Percentiles rank a stretch among this genome's conserved stretches.
Evolutionary conservation across 2,329 filamentous ascomycete genomes (phyloP).

Genomic region (Onygena corvina): DNA sequence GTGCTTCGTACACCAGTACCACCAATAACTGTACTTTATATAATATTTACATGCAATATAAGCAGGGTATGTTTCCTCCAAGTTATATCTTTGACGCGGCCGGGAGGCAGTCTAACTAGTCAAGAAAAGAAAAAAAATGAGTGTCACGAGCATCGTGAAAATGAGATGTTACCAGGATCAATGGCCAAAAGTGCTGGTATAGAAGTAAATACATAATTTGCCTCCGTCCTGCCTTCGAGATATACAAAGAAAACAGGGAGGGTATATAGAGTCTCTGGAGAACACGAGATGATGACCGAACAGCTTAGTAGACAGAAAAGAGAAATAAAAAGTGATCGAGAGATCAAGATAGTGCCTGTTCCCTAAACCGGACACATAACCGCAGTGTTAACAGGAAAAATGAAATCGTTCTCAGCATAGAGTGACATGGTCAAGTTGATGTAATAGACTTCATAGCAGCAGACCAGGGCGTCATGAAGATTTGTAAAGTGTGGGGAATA

Average conservation of each 20-base stretch:
- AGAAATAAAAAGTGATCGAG: constrained; percentile 3
- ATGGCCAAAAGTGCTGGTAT: not conserved
- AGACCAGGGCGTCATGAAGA: not conserved
- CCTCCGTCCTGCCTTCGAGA: not conserved
- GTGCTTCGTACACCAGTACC: not conserved
- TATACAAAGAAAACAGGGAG: constrained; percentile 2
- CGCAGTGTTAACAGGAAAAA: not conserved
- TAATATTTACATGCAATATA: not conserved
- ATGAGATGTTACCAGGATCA: not conserved
- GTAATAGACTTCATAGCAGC: not conserved
- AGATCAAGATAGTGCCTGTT: constrained; percentile 7
- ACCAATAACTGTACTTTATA: not conserved
- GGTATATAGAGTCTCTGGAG: not conserved
- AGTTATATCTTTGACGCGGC: not conserved
- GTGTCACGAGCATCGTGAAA: not conserved
- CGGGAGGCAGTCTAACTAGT: not conserved
- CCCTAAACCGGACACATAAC: not conserved
- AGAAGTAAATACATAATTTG: not conserved
- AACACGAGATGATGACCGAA: constrained; percentile 4
- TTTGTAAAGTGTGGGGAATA: not conserved
- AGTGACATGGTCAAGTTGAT: not conserved
- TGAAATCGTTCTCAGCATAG: constrained; percentile 1
- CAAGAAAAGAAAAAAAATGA: not conserved
- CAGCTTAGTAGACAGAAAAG: not conserved
- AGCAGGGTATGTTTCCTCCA: not conserved